Percentiles rank a stretch among this genome's conserved stretches.
These are phyloP conservation scores for Cordyceps javanica DNA, from an alignment of 2,329 filamentous ascomycete species.

Conservation along the genomic window DNA sequence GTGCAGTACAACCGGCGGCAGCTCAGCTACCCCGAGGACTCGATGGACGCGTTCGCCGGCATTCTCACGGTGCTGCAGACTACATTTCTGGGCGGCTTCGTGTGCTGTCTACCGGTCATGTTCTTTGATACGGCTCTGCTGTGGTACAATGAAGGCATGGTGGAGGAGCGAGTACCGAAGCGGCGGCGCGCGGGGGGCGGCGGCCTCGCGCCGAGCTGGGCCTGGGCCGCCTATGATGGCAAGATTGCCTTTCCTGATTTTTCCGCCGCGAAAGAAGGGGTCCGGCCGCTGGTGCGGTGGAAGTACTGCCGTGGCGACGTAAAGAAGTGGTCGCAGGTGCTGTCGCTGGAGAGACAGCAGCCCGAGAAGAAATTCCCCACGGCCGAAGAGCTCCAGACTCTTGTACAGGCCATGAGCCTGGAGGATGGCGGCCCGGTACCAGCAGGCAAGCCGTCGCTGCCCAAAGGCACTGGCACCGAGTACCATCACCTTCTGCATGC, in stretches of 20 bases:
- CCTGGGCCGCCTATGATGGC: conserved; percentile 7
- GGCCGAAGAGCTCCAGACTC: background rate
- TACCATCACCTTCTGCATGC: conserved; percentile 3
- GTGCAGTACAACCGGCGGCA: conserved; percentile 9
- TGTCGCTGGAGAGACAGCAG: conserved; percentile 9
- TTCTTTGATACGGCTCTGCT: conserved; percentile 12
- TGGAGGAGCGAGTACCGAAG: background rate
- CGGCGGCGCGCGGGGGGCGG: background rate
- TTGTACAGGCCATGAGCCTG: background rate
- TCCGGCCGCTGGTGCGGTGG: conserved; percentile 9
- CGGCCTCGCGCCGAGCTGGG: background rate
- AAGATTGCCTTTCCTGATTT: conserved; percentile 6
- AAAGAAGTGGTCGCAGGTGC: background rate
- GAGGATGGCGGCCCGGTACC: background rate
- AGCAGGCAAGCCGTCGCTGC: background rate
- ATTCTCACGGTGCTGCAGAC: conserved; percentile 11
- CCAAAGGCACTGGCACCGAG: background rate
- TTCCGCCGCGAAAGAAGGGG: conserved; percentile 4
- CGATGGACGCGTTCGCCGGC: conserved; percentile 10
- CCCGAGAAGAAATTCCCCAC: background rate
- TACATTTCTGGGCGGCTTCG: conserved; percentile 10
- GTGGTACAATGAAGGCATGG: conserved; percentile 10
- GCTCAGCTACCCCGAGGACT: conserved; percentile 11
- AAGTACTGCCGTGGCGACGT: conserved; percentile 7
- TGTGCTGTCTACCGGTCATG: conserved; percentile 13